A percentile compares a stretch with the other conserved stretches of the same genome.
These are phyloP conservation scores for Dillenia suffruticosa DNA, from an alignment of 164 flowering plant species.

Conservation along the genomic window DNA sequence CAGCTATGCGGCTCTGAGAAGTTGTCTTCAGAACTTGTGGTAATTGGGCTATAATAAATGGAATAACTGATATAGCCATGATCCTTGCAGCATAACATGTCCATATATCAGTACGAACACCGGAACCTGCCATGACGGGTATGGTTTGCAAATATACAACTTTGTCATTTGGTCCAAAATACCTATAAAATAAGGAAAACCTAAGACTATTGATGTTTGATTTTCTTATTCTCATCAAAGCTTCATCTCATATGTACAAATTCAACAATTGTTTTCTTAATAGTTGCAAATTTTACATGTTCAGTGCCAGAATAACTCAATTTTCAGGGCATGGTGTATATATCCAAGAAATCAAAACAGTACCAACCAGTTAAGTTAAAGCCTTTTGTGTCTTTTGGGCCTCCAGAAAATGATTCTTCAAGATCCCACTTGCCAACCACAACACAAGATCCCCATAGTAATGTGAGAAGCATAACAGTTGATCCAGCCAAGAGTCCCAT, in stretches of 20 bases:
- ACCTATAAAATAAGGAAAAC: too few relatives aligned
- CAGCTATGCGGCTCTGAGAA: background rate
- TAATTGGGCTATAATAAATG: slow-evolving; percentile 15
- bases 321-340: too few relatives aligned
- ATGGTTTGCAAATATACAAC: too few relatives aligned
- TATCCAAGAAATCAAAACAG: too few relatives aligned
- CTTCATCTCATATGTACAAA: too few relatives aligned
- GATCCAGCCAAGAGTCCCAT: slow-evolving; percentile 21
- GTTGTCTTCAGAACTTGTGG: background rate
- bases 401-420: slow-evolving; percentile 4
- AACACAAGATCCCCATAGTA: slow-evolving; percentile 21
- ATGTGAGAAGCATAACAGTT: slow-evolving; percentile 14
- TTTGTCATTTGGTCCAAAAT: too few relatives aligned
- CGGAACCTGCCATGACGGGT: slow-evolving; percentile 10
- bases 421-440: slow-evolving; percentile 14
- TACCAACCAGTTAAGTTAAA: too few relatives aligned
- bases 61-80: slow-evolving; percentile 19
- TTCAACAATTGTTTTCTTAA: too few relatives aligned
- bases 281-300: too few relatives aligned
- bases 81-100: slow-evolving; percentile 16
- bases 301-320: too few relatives aligned
- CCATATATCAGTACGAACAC: slow-evolving; percentile 10
- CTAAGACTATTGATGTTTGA: too few relatives aligned
- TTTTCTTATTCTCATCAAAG: too few relatives aligned
- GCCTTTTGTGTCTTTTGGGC: background rate